Evolutionary conservation across 2,329 filamentous ascomycete species (phyloP).

Genomic region (Ceratocystis lukuohia): DNA sequence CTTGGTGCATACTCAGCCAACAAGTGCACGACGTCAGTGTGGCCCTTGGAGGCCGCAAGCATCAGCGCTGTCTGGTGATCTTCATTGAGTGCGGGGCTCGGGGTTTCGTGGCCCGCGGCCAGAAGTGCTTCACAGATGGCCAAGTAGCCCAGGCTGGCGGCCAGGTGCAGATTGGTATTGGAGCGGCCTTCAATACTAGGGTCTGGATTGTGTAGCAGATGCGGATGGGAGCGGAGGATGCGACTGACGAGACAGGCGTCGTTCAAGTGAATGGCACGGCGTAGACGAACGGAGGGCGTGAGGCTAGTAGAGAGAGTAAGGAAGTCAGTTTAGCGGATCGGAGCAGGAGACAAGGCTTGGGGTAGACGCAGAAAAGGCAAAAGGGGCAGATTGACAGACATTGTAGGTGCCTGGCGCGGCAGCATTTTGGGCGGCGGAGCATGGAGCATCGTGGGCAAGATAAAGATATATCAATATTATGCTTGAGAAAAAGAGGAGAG

Average conservation of each 20-base stretch:
- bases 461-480: not conserved
- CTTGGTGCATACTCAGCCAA: constrained; percentile 51
- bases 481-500: not conserved
- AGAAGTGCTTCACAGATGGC: constrained; percentile 58
- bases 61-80: constrained; percentile 69
- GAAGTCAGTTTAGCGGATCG: not conserved
- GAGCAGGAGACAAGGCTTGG: not conserved
- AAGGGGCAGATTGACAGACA: not conserved
- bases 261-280: constrained; percentile 66
- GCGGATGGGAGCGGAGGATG: constrained; percentile 60
- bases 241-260: constrained; percentile 59
- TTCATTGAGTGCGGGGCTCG: constrained; percentile 62
- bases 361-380: not conserved
- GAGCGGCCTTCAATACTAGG: constrained; percentile 51
- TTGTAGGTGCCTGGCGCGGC: constrained; percentile 10
- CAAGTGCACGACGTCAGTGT: constrained; percentile 60
- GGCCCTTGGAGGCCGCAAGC: constrained; percentile 56
- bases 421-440: constrained; percentile 7
- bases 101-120: constrained; percentile 59
- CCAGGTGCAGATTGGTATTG: constrained; percentile 75
- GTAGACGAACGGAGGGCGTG: constrained; percentile 60
- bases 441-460: constrained; percentile 2
- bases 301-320: constrained; percentile 26
- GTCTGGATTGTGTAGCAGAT: constrained; percentile 67
- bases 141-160: constrained; percentile 57